Percentiles rank a stretch among this genome's conserved stretches.
These are phyloP conservation scores for Brassica hybrid DNA, from an alignment of 441 rosid species.

Conservation along the genomic window DNA sequence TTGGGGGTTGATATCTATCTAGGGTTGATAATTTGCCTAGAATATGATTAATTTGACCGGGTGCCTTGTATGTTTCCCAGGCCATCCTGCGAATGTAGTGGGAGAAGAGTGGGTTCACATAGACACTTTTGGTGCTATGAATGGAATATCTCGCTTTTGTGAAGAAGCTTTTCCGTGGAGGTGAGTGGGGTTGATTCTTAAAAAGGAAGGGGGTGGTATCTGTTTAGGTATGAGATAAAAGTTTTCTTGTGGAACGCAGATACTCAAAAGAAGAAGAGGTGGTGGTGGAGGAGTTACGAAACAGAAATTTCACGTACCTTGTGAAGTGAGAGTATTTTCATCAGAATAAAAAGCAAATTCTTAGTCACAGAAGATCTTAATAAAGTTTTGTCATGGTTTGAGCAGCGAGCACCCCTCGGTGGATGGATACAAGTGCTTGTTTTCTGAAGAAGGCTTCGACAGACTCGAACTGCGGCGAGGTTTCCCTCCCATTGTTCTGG, in stretches of 20 bases:
- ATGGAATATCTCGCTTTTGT: constrained; percentile 95
- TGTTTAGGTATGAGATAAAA: constrained; percentile 20
- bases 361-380: constrained; percentile 25
- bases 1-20: constrained; percentile 29
- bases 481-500: constrained; percentile 71
- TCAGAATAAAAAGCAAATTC: constrained; percentile 25
- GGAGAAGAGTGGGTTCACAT: constrained; percentile 86
- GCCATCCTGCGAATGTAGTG: constrained; percentile 47
- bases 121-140: constrained; percentile 93
- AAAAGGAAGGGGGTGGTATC: not conserved
- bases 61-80: constrained; percentile 46
- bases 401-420: constrained; percentile 61
- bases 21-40: constrained; percentile 8
- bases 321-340: constrained; percentile 60
- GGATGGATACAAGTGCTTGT: constrained; percentile 79
- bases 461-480: constrained; percentile 55
- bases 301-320: constrained; percentile 81
- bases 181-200: constrained; percentile 57
- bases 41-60: not conserved
- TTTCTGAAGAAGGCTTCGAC: constrained; percentile 64
- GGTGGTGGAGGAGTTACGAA: constrained; percentile 52
- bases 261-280: constrained; percentile 97
- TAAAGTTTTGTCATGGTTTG: constrained; percentile 32
- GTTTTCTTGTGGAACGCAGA: constrained; percentile 49
- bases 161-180: constrained; percentile 87